Percentiles rank a stretch among this genome's conserved stretches.
phyloP scores from a whole-genome alignment of 495 filamentous ascomycete species.

The Neurospora sp. region DNA sequence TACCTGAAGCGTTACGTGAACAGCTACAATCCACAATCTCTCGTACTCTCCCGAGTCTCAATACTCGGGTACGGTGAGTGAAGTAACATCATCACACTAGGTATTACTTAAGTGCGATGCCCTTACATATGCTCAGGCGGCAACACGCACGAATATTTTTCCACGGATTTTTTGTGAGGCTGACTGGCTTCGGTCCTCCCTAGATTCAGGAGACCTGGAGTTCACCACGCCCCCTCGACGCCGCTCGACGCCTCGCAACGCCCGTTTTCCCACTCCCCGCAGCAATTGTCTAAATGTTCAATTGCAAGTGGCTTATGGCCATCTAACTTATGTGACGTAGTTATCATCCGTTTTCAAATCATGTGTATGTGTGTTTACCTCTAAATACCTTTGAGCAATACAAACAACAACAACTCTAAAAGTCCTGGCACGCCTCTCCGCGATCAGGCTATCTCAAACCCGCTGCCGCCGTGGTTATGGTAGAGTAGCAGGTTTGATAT shows the following conservation, averaged over 20 bases:
- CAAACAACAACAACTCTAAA: neutral
- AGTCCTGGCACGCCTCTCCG: no score
- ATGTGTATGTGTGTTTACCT: neutral
- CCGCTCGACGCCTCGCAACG: neutral
- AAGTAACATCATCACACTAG: neutral
- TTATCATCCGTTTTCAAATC: neutral
- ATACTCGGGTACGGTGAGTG: neutral
- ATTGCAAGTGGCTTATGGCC: neutral
- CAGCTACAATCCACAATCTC: neutral
- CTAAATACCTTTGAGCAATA: neutral
- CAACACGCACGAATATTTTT: neutral
- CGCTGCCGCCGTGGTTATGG: no score
- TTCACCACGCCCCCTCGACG: neutral
- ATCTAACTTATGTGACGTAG: neutral
- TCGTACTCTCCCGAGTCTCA: neutral
- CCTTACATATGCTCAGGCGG: neutral
- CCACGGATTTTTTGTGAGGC: neutral
- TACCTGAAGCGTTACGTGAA: neutral
- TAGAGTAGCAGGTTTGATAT: no score
- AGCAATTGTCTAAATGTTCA: neutral
- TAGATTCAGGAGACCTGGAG: neutral
- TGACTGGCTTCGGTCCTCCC: neutral
- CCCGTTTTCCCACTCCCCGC: neutral
- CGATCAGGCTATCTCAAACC: no score
- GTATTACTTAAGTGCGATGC: neutral